These are phyloP conservation scores for Chaetomium sp. DNA, from an alignment of 2,329 filamentous ascomycete genomes.

Conservation along the genomic window DNA sequence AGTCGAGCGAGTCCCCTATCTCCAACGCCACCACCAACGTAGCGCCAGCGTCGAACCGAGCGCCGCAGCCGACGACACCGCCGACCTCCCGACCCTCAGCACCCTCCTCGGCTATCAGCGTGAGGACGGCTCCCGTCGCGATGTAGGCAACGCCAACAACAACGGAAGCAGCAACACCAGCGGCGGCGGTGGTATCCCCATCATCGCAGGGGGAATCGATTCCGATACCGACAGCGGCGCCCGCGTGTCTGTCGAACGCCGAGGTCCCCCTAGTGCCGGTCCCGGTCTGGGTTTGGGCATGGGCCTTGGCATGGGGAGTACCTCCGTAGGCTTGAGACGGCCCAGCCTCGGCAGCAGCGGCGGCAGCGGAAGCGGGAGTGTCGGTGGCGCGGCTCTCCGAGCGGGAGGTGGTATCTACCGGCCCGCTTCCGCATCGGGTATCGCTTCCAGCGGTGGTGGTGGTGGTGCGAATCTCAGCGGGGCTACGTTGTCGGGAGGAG, in stretches of 20 bases:
- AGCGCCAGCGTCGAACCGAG: conserved; percentile 59
- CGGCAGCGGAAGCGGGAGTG: background rate
- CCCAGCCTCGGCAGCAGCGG: background rate
- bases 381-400: background rate
- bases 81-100: conserved; percentile 57
- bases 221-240: background rate
- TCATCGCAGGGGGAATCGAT: background rate
- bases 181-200: background rate
- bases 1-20: conserved; percentile 28
- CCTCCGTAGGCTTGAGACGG: background rate
- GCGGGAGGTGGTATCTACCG: background rate
- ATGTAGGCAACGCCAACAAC: too few species aligned
- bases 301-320: background rate
- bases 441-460: background rate
- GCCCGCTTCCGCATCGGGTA: background rate
- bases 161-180: too few species aligned
- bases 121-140: conserved; percentile 24
- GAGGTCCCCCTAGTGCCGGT: background rate
- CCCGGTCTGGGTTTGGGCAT: background rate
- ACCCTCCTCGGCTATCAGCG: conserved; percentile 47
- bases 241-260: background rate
- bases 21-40: conserved; percentile 48
- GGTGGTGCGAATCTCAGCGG: background rate
- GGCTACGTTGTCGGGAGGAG: conserved; percentile 6
- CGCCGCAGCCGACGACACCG: conserved; percentile 42